Evolutionary conservation across 179 eudicot species (phyloP).

Genomic region (Corrigiola litoralis): DNA sequence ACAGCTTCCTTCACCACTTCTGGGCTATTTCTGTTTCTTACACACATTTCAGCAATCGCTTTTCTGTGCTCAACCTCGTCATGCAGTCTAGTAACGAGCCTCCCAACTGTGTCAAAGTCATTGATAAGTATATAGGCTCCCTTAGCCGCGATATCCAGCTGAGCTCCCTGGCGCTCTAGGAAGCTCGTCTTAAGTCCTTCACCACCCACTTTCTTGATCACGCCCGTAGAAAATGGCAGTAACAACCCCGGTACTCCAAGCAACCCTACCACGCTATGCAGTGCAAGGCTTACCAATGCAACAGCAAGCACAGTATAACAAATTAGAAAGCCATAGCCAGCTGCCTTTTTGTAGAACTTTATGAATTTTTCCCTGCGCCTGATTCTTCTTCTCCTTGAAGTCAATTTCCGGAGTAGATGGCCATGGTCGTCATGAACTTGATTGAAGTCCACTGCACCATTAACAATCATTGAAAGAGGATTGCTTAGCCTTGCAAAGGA

Average conservation of each 20-base stretch:
- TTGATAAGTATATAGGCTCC: conserved; percentile 69
- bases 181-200: conserved; percentile 7
- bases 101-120: conserved; percentile 66
- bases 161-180: conserved; percentile 27
- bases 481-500: conserved; percentile 36
- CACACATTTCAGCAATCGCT: conserved; percentile 52
- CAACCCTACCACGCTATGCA: conserved; percentile 46
- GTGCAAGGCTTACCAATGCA: conserved; percentile 34
- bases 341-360: conserved; percentile 30
- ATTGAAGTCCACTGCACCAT: conserved; percentile 26
- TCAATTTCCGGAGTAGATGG: conserved; percentile 34
- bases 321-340: conserved; percentile 24
- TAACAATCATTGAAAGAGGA: conserved; percentile 35
- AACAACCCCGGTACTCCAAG: conserved; percentile 40
- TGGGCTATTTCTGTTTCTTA: conserved; percentile 33
- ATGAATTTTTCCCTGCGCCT: conserved; percentile 38
- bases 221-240: conserved; percentile 25
- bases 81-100: conserved; percentile 55
- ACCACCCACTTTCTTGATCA: conserved; percentile 22
- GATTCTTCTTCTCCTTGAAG: conserved; percentile 32
- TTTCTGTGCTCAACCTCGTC: conserved; percentile 64
- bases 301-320: conserved; percentile 30
- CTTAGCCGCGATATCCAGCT: conserved; percentile 64
- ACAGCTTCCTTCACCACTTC: conserved; percentile 58
- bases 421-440: conserved; percentile 29